Conservation (phyloP, 179 eudicot species). For the Silene noctiflora region DNA sequence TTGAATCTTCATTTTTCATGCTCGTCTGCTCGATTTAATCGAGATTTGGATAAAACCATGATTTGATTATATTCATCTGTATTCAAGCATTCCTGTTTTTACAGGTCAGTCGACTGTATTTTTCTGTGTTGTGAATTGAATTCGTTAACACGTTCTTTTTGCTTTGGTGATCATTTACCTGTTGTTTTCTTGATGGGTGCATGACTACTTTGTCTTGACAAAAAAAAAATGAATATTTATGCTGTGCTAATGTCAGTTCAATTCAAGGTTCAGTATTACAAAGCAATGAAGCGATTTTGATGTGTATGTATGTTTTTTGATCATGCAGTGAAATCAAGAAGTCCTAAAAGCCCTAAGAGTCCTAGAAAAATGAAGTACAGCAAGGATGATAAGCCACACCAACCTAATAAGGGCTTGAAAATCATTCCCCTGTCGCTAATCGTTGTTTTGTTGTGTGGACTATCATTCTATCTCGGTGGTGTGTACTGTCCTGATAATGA, state of each 20-base stretch:
- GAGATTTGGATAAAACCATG: background rate
- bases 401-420: conserved; percentile 46
- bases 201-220: too few species aligned
- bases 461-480: conserved; percentile 92
- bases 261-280: background rate
- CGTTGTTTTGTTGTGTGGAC: conserved; percentile 64
- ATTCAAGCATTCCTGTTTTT: conserved; percentile 14
- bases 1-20: background rate
- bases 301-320: background rate
- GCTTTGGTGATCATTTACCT: background rate
- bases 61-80: background rate
- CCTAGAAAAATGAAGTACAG: conserved; percentile 50
- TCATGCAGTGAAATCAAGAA: conserved; percentile 23
- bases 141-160: background rate
- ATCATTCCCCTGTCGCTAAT: conserved; percentile 46
- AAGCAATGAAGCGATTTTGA: conserved; percentile 4
- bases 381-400: conserved; percentile 57
- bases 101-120: background rate
- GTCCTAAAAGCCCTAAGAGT: conserved; percentile 19
- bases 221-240: too few species aligned
- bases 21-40: background rate
- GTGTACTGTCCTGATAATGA: conserved; percentile 62
- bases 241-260: too few species aligned
- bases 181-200: background rate
- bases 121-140: background rate